Conservation (phyloP, 441 rosid species). For the Iberis amara region DNA sequence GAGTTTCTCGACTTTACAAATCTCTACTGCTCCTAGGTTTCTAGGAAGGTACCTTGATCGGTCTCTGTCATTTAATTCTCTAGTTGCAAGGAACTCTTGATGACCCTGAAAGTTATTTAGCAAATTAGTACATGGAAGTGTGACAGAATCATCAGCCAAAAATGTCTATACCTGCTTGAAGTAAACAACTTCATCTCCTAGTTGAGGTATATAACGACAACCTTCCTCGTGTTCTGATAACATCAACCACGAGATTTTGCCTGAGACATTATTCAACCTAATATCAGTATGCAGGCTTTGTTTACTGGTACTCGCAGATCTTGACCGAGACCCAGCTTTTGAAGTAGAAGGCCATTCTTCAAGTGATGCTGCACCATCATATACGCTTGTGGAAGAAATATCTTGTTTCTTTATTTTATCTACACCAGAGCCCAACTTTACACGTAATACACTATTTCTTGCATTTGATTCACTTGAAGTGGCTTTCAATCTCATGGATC, state of each 20-base stretch:
- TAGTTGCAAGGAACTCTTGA: conserved; percentile 40
- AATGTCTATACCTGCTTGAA: conserved; percentile 49
- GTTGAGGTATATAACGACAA: conserved; percentile 69
- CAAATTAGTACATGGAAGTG: conserved; percentile 21
- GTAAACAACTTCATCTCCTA: conserved; percentile 67
- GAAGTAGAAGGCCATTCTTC: conserved; percentile 51
- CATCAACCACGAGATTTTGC: conserved; percentile 65
- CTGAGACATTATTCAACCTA: conserved; percentile 33
- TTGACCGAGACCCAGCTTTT: conserved; percentile 36
- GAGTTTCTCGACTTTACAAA: conserved; percentile 56
- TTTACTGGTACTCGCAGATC: conserved; percentile 40
- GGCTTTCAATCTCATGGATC: conserved; percentile 61
- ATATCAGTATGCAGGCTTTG: conserved; percentile 28
- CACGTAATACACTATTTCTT: conserved; percentile 30
- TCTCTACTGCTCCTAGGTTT: conserved; percentile 48
- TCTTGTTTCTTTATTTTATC: conserved; percentile 40
- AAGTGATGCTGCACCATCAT: conserved; percentile 32
- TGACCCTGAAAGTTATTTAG: conserved; percentile 55
- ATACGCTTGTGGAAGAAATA: conserved; percentile 31
- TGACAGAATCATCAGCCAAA: conserved; percentile 9
- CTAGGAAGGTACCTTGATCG: conserved; percentile 46
- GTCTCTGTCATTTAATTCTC: conserved; percentile 36
- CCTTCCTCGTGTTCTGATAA: conserved; percentile 61
- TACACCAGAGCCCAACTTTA: conserved; percentile 37
- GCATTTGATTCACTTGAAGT: conserved; percentile 40